Base-by-base conservation (phyloP, 2,329 filamentous ascomycete genomes). In the Aspergillus pseudoterreus region DNA sequence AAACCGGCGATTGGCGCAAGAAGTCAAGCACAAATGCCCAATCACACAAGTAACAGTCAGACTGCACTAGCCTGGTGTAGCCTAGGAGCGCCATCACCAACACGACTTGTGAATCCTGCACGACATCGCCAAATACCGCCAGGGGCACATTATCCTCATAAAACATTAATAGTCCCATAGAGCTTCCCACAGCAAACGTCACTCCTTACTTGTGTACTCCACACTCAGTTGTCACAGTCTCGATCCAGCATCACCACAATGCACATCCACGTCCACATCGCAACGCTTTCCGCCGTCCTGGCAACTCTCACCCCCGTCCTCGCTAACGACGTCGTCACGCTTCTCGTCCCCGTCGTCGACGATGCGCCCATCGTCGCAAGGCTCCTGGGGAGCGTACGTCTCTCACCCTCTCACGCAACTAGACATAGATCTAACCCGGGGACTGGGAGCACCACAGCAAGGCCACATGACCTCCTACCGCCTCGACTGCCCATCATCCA, bases 251-350 rank as follows among this genome's bases (percentile, higher is more conserved):
- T 42, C 11, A 21, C 45, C 52, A 54, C 42, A 36, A 58, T 57
- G 56, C 56, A 52, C 43, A n/a, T 52, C 15, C 52, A 55, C 50
- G 46, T 38, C 35, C 52, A 55, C 50, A 47, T 38, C 35, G 15
- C 47, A 43, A 27, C 52, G 54, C 47, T 57, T 51, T 52, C 62
- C 50, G 30, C 64, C 45, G 61, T 60, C 50, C 50, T 67, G 55
- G 57, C 63, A 38, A 55, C 58, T 52, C 57, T 57, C 42, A 58
- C 63, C 36, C 53, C 64, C 24, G 63, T 52, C 22, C 49, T 48
- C 19, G 57, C 57, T 43, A 51, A 51, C 47, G 55, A 59, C 19
- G 24, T 57, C 17, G 48, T 59, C 39, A 51, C 53, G 11, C 36
- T 57, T 30, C 33, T 57, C 19, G 15, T 57, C 32, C 52, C 52